These are phyloP conservation scores for Phytophthora sojae DNA, from an alignment of 352 stramenopile species.

Conservation along the genomic window DNA sequence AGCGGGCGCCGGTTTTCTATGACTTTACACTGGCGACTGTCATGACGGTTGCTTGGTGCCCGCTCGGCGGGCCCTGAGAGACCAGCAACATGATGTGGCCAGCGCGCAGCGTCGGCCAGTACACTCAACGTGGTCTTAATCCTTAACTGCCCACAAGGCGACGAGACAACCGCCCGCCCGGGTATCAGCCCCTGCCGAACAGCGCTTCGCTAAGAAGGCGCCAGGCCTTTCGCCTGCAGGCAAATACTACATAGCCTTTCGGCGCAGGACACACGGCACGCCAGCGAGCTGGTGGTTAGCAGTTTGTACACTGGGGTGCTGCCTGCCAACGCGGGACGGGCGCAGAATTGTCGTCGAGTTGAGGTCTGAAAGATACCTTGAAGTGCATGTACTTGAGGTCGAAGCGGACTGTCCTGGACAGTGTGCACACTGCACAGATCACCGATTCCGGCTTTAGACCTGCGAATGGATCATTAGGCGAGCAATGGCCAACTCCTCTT, in stretches of 20 bases:
- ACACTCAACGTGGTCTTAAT: constrained; percentile 14
- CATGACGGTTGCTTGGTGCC: not conserved
- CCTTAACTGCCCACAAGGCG: constrained; percentile 4
- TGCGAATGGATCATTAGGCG: too few relatives aligned
- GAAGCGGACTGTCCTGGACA: not conserved
- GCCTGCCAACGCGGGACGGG: not conserved
- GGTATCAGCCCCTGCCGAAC: not conserved
- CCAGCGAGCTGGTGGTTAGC: too few relatives aligned
- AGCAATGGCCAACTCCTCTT: too few relatives aligned
- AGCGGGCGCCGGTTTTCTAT: constrained; percentile 8
- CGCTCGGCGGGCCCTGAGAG: constrained; percentile 3
- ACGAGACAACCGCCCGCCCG: not conserved
- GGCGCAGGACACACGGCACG: too few relatives aligned
- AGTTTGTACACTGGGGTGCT: not conserved
- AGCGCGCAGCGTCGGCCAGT: constrained; percentile 7
- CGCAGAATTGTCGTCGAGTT: not conserved
- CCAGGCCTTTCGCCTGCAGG: not conserved
- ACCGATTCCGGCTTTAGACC: not conserved
- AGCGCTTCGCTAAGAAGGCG: not conserved
- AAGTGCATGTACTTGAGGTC: not conserved
- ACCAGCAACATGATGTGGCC: constrained; percentile 30
- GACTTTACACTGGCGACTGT: constrained; percentile 2
- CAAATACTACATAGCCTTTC: not conserved
- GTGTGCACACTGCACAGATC: not conserved
- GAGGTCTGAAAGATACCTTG: constrained; percentile 10